These are phyloP conservation scores for Acanthamoeba castellanii DNA, from an alignment of 208 protist genomes.

Conservation along the genomic window DNA sequence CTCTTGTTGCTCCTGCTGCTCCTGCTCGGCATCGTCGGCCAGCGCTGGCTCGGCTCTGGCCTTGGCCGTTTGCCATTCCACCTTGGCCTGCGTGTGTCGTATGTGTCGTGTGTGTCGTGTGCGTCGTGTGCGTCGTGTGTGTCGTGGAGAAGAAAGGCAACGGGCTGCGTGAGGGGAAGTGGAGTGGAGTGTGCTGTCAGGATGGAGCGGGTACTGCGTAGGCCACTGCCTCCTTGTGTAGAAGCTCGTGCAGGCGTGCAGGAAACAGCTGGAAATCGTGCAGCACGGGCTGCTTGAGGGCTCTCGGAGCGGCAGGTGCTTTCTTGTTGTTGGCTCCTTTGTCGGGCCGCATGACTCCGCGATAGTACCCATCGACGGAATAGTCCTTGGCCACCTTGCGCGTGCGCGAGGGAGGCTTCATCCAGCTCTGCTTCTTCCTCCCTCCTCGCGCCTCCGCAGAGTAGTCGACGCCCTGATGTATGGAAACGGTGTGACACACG, in stretches of 20 bases:
- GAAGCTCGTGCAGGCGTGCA: slow-evolving; percentile 13
- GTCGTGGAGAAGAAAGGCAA: not conserved
- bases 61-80: not conserved
- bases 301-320: not conserved
- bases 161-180: not conserved
- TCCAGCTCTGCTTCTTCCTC: not conserved
- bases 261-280: slow-evolving; percentile 72
- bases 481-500: too few relatives aligned
- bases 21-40: not conserved
- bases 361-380: slow-evolving; percentile 53
- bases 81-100: not conserved
- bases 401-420: slow-evolving; percentile 29
- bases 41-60: not conserved
- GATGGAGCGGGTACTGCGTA: not conserved
- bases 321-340: not conserved
- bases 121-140: too few relatives aligned
- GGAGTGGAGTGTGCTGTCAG: too few relatives aligned
- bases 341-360: slow-evolving; percentile 15
- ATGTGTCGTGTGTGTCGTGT: too few relatives aligned
- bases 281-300: slow-evolving; percentile 5
- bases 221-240: slow-evolving; percentile 24
- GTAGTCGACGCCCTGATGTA: slow-evolving; percentile 15
- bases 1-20: not conserved
- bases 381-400: slow-evolving; percentile 61
- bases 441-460: not conserved